These are phyloP conservation scores for Trichothecium sympodiale DNA, from an alignment of 2,329 filamentous ascomycete genomes.

Conservation along the genomic window DNA sequence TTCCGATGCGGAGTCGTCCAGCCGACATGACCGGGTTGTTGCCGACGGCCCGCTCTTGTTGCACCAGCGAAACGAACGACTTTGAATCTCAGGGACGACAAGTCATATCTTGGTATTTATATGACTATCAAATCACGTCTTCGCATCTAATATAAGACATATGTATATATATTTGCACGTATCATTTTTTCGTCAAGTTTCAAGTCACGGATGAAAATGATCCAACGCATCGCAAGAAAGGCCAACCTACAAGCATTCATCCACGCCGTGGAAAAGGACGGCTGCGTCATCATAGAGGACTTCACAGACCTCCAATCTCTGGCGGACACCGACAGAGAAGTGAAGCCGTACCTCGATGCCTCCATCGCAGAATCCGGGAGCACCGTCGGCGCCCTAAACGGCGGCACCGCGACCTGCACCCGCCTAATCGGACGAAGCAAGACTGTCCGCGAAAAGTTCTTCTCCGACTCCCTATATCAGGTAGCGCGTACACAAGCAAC, in stretches of 20 bases:
- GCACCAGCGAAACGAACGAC: too few species aligned
- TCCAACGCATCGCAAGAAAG: conserved; percentile 6
- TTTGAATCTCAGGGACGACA: too few species aligned
- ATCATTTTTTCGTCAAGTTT: too few species aligned
- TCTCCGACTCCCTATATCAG: conserved; percentile 19
- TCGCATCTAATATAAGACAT: too few species aligned
- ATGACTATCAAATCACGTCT: too few species aligned
- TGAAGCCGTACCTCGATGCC: conserved; percentile 8
- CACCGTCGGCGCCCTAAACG: conserved; percentile 14
- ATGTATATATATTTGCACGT: too few species aligned
- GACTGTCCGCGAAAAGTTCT: conserved; percentile 23
- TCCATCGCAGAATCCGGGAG: conserved; percentile 8
- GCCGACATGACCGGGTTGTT: too few species aligned
- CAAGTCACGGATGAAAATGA: conserved; percentile 10
- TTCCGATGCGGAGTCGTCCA: too few species aligned
- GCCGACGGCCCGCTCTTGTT: too few species aligned
- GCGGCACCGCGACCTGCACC: conserved; percentile 23
- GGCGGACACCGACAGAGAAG: conserved; percentile 5
- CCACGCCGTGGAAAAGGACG: conserved; percentile 7
- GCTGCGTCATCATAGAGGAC: conserved; percentile 8
- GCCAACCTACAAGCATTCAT: conserved; percentile 7
- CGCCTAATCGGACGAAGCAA: conserved; percentile 20
- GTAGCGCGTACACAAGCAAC: too few species aligned
- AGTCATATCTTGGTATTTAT: too few species aligned
- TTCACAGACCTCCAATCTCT: conserved; percentile 7